Conservation (phyloP, 306 rosid species). For the Cicer judaicum region DNA sequence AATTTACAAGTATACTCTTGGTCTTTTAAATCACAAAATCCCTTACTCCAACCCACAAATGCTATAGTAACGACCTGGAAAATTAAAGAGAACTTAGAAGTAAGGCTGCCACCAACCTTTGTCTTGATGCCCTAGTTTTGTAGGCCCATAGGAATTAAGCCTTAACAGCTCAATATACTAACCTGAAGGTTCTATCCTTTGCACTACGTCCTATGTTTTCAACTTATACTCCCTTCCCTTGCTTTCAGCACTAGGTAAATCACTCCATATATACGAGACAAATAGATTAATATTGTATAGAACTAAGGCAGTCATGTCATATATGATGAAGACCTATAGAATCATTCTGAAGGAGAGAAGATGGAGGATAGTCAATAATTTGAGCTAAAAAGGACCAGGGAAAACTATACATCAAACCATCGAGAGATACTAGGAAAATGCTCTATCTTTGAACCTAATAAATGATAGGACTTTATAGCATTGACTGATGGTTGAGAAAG, state of each 20-base stretch:
- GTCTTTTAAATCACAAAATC: conserved; percentile 21
- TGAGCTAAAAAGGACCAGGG: background rate
- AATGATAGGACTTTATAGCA: background rate
- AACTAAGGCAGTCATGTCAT: no score
- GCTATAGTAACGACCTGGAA: background rate
- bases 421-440: background rate
- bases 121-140: no score
- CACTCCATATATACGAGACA: no score
- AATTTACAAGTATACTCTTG: background rate
- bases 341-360: no score
- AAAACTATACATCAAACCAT: background rate
- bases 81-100: background rate
- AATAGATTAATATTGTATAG: no score
- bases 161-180: background rate
- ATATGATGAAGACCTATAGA: no score
- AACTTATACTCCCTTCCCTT: background rate
- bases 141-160: background rate
- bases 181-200: background rate
- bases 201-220: background rate
- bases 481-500: background rate
- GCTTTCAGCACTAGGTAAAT: no score
- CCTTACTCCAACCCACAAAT: background rate
- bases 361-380: background rate
- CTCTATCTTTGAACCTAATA: background rate
- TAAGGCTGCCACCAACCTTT: background rate